Base-by-base conservation (phyloP, 345 rosid species). In the Crucihimalaya himalaica region DNA sequence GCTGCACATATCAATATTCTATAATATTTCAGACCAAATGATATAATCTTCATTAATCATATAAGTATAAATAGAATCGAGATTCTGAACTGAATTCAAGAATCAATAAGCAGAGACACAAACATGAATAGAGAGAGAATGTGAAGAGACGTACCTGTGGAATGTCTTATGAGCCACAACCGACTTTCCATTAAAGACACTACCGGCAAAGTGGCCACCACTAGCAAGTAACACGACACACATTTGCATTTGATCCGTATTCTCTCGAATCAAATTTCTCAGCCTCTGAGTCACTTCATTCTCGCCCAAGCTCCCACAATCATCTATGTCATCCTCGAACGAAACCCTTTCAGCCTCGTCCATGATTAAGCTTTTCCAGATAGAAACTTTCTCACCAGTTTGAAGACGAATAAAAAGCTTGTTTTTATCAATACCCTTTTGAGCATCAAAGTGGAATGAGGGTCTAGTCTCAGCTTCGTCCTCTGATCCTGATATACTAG, bases 401-500 rank as follows among this genome's bases (percentile, higher is more conserved):
- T 67, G 82, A 74, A 92, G 97, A 63, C 76, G 79, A 25, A 88
- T 32, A 70, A 85, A 88, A 6, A 95, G 68, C 67, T 95, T 95
- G 84, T 83, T 83, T 85, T 79, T 83, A 65, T 66, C 61, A 11
- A 42, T 64, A 20, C 86, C 82, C 86, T 65, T 82, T 7, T 43
- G 65, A 4, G 40, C 46, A 78, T 80, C 84, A 72, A 57, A 52
- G 5, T 45, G 78, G 55, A 58, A 21, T 3, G 51, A 9, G 48
- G 81, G 29, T 59, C 57, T 66, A 13, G 60, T 66, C 13, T 87
- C 93, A 39, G 77, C 69, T 84, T 95, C 99, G 85, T 95, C 98
- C 78, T 95, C 99, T 5, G 97, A 94, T 48, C 98, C 98, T 20
- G 98, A 94, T 55, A 94, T 85, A 73, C 98, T 94, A 6, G 97